These are phyloP conservation scores for Podaxis sp. DNA, from an alignment of 768 basidiomycete genomes.

Conservation along the genomic window DNA sequence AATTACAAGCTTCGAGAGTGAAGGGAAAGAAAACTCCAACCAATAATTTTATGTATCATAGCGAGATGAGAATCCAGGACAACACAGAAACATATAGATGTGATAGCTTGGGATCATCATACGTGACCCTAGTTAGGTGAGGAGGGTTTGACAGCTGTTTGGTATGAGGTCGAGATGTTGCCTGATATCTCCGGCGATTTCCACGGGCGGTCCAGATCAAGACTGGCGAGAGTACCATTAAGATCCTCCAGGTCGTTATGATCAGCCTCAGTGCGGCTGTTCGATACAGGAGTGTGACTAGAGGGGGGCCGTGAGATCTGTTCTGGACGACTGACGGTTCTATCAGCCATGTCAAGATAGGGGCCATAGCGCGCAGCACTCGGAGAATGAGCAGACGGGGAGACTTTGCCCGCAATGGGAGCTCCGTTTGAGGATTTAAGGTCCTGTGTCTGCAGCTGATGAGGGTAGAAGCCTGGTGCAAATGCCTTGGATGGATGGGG, in stretches of 20 bases:
- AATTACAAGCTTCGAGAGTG: conserved; percentile 8
- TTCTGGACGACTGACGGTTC: conserved; percentile 43
- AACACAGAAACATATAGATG: conserved; percentile 23
- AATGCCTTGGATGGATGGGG: conserved; percentile 51
- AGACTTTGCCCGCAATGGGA: conserved; percentile 33
- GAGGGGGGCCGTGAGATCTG: conserved; percentile 57
- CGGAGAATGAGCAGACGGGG: conserved; percentile 43
- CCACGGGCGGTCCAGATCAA: conserved; percentile 56
- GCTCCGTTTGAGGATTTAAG: conserved; percentile 27
- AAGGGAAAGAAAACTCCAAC: conserved; percentile 22
- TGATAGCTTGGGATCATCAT: conserved; percentile 15
- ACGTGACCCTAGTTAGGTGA: conserved; percentile 17
- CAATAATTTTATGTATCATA: conserved; percentile 28
- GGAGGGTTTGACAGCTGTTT: conserved; percentile 18
- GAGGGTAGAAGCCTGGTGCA: conserved; percentile 48
- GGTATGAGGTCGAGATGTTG: conserved; percentile 7
- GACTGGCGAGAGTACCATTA: conserved; percentile 74
- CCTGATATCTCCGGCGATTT: conserved; percentile 23
- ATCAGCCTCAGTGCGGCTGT: conserved; percentile 44
- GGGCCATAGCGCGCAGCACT: conserved; percentile 45
- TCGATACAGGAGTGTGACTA: conserved; percentile 34
- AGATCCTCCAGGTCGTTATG: conserved; percentile 56
- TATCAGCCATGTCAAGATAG: conserved; percentile 44
- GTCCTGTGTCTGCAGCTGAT: conserved; percentile 36
- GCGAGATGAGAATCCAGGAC: conserved; percentile 32